These are phyloP conservation scores for Ogataea siamensis DNA, from an alignment of 805 yeast genomes.

Conservation along the genomic window DNA sequence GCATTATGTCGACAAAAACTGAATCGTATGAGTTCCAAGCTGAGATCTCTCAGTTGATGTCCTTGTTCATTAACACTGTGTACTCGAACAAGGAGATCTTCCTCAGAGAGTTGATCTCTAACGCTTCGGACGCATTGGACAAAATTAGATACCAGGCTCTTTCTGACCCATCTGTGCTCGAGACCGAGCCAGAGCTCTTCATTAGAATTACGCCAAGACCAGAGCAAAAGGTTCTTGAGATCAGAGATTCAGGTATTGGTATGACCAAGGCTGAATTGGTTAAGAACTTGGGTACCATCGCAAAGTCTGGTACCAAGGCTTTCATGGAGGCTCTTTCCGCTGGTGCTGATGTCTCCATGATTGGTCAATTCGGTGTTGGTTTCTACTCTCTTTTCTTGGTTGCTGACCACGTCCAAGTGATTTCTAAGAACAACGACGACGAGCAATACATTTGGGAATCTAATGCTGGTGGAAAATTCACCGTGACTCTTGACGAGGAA, in stretches of 20 bases:
- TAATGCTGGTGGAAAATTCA: conserved; percentile 99
- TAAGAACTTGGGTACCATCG: conserved; percentile 99
- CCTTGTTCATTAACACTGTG: conserved; percentile 99
- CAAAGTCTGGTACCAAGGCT: conserved; percentile 99
- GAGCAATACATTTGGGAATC: conserved; percentile 99
- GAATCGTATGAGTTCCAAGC: conserved; percentile 98
- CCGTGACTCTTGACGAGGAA: conserved; percentile 84
- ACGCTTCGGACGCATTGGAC: conserved; percentile 98
- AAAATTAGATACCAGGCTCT: conserved; percentile 97
- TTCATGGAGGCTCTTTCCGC: conserved; percentile 99
- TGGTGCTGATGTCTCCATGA: conserved; percentile 99
- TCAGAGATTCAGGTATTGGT: conserved; percentile 99
- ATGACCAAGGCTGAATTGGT: conserved; percentile 99
- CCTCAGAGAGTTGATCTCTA: conserved; percentile 97
- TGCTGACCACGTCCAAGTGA: conserved; percentile 98
- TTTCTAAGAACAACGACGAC: conserved; percentile 97
- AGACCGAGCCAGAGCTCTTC: conserved; percentile 92
- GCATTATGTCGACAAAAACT: conserved; percentile 38
- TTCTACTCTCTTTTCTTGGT: conserved; percentile 99
- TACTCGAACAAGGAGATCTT: conserved; percentile 99
- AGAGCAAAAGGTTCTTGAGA: conserved; percentile 89
- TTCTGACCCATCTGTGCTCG: conserved; percentile 87
- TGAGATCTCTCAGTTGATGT: conserved; percentile 99
- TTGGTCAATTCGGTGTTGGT: conserved; percentile 99
- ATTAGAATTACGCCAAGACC: conserved; percentile 97